These are phyloP conservation scores for Backusella mclennaniae DNA, from an alignment of 192 early-diverging fungal species.

Conservation along the genomic window DNA sequence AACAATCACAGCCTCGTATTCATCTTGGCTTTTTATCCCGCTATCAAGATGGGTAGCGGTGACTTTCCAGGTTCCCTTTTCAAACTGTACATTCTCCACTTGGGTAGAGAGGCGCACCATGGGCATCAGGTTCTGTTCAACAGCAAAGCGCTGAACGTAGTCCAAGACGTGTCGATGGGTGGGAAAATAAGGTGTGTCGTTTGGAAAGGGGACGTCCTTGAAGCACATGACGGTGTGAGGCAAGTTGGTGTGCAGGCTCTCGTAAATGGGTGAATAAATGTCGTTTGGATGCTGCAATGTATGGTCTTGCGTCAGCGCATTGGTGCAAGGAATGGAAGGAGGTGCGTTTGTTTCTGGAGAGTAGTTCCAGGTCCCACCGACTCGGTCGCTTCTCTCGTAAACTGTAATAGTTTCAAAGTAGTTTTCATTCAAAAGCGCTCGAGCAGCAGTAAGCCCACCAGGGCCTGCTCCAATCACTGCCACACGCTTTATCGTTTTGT, in stretches of 20 bases:
- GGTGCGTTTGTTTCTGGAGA: conserved; percentile 31
- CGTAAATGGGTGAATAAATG: conserved; percentile 35
- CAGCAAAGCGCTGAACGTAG: conserved; percentile 39
- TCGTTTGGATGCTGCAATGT: not conserved
- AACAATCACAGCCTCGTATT: conserved; percentile 51
- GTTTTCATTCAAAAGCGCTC: conserved; percentile 20
- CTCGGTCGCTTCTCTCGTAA: conserved; percentile 42
- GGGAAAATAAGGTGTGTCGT: conserved; percentile 39
- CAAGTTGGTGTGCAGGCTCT: conserved; percentile 50
- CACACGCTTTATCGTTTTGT: conserved; percentile 23
- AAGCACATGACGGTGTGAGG: conserved; percentile 53
- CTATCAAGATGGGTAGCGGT: not conserved
- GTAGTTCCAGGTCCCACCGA: conserved; percentile 57
- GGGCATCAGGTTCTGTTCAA: conserved; percentile 14
- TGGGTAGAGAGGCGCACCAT: conserved; percentile 39
- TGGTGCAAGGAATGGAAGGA: conserved; percentile 33
- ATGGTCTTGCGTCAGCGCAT: conserved; percentile 18
- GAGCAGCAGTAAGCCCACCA: conserved; percentile 32
- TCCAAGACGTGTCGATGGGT: conserved; percentile 35
- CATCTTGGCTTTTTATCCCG: conserved; percentile 2
- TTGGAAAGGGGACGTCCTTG: conserved; percentile 39
- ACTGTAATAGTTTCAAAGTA: conserved; percentile 40
- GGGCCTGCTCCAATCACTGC: conserved; percentile 39
- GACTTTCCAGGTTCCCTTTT: conserved; percentile 18
- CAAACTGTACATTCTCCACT: conserved; percentile 30